Percentiles rank a stretch among this genome's conserved stretches.
These are phyloP conservation scores for Emergomyces africanus DNA, from an alignment of 2,329 filamentous ascomycete species.

Conservation along the genomic window DNA sequence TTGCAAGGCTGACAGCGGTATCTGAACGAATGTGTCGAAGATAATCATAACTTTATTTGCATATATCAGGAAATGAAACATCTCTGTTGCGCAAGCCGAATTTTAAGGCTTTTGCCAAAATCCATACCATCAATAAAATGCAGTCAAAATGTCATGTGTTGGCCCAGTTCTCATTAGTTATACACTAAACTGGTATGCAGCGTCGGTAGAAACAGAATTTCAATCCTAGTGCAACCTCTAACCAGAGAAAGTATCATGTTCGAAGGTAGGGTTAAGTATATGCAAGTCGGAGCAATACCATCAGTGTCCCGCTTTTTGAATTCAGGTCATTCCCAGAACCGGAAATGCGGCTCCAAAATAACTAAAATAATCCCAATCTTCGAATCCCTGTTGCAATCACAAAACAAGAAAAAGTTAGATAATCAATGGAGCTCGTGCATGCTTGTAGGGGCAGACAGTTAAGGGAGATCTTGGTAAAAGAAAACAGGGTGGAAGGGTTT, in stretches of 20 bases:
- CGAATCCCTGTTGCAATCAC: slow-evolving; percentile 4
- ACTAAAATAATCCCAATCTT: slow-evolving; percentile 10
- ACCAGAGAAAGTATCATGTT: not conserved
- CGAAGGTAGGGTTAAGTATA: not conserved
- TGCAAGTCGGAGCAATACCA: not conserved
- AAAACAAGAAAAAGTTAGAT: not conserved
- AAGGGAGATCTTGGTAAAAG: not conserved
- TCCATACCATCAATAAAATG: not conserved
- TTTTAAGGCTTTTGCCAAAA: not conserved
- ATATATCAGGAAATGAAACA: not conserved
- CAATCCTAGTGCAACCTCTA: not conserved
- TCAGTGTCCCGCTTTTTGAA: not conserved
- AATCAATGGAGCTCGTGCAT: not conserved
- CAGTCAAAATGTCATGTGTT: not conserved
- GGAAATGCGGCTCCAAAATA: slow-evolving; percentile 5
- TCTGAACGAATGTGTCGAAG: not conserved
- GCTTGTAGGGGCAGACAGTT: not conserved
- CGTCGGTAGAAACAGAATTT: not conserved
- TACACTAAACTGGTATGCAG: not conserved
- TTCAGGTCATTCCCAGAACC: not conserved
- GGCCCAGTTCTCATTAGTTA: not conserved
- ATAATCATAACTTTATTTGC: not conserved
- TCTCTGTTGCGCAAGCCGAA: not conserved
- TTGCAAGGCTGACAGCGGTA: not conserved
- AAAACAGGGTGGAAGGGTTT: not conserved